Conservation (phyloP, 768 basidiomycete species). For the Lactarius sp. region DNA sequence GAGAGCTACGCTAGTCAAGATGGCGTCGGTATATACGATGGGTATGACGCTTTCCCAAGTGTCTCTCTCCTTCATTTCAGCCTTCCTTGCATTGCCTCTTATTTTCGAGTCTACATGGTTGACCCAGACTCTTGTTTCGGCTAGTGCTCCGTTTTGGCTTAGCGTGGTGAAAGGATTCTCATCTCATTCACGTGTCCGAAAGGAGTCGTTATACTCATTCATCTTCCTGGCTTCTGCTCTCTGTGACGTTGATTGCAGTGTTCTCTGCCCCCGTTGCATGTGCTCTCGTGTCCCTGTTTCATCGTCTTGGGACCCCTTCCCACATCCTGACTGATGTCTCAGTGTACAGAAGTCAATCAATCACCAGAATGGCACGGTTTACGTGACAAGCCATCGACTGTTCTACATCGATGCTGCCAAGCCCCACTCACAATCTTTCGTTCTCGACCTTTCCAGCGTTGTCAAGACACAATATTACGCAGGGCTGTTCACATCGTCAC, state of each 20-base stretch:
- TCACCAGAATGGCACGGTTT: slow-evolving; percentile 69
- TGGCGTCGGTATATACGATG: slow-evolving; percentile 85
- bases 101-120: too few relatives aligned
- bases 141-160: background rate
- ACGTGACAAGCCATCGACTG: slow-evolving; percentile 78
- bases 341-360: slow-evolving; percentile 79
- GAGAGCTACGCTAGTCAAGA: slow-evolving; percentile 68
- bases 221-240: background rate
- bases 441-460: slow-evolving; percentile 59
- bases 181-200: background rate
- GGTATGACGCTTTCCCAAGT: slow-evolving; percentile 47
- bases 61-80: background rate
- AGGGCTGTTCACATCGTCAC: slow-evolving; percentile 81
- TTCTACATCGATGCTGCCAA: slow-evolving; percentile 66
- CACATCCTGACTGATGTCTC: slow-evolving; percentile 31
- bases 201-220: background rate
- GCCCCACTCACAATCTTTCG: slow-evolving; percentile 54
- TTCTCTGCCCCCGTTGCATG: background rate
- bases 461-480: slow-evolving; percentile 82
- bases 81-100: background rate
- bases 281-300: background rate
- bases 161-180: background rate
- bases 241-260: background rate
- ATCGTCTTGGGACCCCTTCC: background rate
- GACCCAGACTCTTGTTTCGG: background rate